Evolutionary conservation across 2,329 filamentous ascomycete genomes (phyloP).

Genomic region (Meredithiella fracta): DNA sequence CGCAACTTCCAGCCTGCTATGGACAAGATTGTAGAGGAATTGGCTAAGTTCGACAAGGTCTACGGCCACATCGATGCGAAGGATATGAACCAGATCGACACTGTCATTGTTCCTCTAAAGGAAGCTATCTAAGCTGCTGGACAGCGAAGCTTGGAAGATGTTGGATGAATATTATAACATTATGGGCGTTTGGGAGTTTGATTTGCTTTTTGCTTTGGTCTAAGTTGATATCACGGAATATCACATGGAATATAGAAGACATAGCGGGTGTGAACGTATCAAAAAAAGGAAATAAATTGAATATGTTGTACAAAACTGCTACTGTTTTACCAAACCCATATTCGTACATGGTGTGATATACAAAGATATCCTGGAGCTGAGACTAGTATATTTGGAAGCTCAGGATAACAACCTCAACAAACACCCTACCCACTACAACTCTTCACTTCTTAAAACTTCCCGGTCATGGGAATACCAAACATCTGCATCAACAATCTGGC

Average conservation of each 20-base stretch:
- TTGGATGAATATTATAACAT: neutral
- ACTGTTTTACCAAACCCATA: neutral
- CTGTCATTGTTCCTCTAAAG: conserved; percentile 47
- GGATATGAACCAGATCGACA: conserved; percentile 78
- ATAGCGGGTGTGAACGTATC: neutral
- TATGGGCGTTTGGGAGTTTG: conserved; percentile 1
- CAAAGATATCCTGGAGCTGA: conserved; percentile 4
- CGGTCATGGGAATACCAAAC: conserved; percentile 37
- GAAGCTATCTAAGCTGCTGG: conserved; percentile 5
- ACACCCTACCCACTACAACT: neutral
- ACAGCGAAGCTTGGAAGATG: neutral
- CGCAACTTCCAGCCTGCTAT: conserved; percentile 81
- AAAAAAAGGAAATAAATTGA: conserved; percentile 5
- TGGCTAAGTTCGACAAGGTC: conserved; percentile 38
- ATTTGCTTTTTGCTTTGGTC: neutral
- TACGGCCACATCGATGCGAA: conserved; percentile 54
- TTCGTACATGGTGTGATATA: conserved; percentile 11
- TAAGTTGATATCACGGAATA: neutral
- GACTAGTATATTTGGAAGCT: neutral
- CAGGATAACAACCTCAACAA: neutral
- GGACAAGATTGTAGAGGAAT: conserved; percentile 47
- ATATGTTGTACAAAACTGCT: conserved; percentile 4
- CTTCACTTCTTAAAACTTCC: conserved; percentile 11
- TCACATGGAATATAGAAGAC: neutral
- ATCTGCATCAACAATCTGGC: conserved; percentile 56